Conservation (phyloP, 371 early-diverging fungal species). For the Mortierella sp. region DNA sequence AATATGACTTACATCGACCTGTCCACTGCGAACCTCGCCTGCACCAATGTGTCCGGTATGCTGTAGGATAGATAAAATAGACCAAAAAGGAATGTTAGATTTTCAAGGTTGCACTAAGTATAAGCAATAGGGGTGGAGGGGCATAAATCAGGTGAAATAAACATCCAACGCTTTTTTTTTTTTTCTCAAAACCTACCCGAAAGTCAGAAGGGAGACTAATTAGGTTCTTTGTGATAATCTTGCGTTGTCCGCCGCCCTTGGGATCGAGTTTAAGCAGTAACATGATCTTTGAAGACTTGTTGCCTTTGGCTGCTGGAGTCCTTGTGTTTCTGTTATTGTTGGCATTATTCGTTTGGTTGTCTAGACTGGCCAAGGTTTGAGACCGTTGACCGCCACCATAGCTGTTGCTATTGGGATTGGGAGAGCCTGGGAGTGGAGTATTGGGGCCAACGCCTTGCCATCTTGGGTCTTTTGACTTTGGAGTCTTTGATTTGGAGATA, state of each 20-base stretch:
- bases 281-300: conserved; percentile 39
- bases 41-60: conserved; percentile 58
- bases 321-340: conserved; percentile 13
- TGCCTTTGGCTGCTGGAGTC: conserved; percentile 13
- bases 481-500: conserved; percentile 40
- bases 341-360: conserved; percentile 7
- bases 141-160: too few relatives aligned
- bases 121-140: neutral
- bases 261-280: conserved; percentile 46
- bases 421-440: conserved; percentile 32
- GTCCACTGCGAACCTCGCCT: conserved; percentile 57
- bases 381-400: conserved; percentile 16
- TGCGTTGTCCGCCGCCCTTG: conserved; percentile 43
- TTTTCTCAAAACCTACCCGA: conserved; percentile 23
- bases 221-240: conserved; percentile 45
- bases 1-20: conserved; percentile 48
- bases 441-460: conserved; percentile 57
- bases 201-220: conserved; percentile 55
- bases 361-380: conserved; percentile 18
- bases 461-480: conserved; percentile 44
- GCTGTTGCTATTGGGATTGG: conserved; percentile 4
- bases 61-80: conserved; percentile 32
- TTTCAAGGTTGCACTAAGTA: neutral
- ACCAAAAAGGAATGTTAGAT: neutral
- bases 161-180: too few relatives aligned